These are phyloP conservation scores for Neurospora discreta DNA, from an alignment of 495 filamentous ascomycete genomes.

Conservation along the genomic window DNA sequence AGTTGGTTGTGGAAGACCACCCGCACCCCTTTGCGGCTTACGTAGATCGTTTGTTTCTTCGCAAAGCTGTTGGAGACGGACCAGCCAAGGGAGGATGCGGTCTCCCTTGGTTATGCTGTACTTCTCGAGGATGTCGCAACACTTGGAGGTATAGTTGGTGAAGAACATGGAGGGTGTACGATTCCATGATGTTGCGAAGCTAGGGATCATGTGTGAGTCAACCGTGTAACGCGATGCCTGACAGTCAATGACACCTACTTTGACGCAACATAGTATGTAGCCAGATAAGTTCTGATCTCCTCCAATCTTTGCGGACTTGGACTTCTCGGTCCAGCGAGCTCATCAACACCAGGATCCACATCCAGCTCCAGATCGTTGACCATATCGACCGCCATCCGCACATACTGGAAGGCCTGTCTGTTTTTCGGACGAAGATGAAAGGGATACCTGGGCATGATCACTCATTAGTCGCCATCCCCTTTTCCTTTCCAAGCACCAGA, in stretches of 20 bases:
- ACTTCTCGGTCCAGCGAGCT: neutral
- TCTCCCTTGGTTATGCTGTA: constrained; percentile 22
- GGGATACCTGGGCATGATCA: constrained; percentile 26
- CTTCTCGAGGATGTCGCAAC: constrained; percentile 24
- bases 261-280: constrained; percentile 26
- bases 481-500: neutral
- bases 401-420: constrained; percentile 30
- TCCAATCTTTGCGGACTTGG: constrained; percentile 17
- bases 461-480: neutral
- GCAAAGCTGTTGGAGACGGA: constrained; percentile 27
- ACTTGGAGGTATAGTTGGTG: constrained; percentile 21
- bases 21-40: constrained; percentile 8
- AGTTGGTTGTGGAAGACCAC: constrained; percentile 10
- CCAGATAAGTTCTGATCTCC: constrained; percentile 28
- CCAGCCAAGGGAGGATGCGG: constrained; percentile 28
- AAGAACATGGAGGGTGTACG: constrained; percentile 17
- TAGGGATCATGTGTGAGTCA: constrained; percentile 3
- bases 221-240: neutral
- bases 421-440: constrained; percentile 38
- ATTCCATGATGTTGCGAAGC: constrained; percentile 24
- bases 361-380: constrained; percentile 32
- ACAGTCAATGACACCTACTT: constrained; percentile 14
- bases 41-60: constrained; percentile 26
- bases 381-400: constrained; percentile 38
- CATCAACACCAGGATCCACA: constrained; percentile 16